These are phyloP conservation scores for Flaveria floridana DNA, from an alignment of 140 eudicot genomes.

Conservation along the genomic window DNA sequence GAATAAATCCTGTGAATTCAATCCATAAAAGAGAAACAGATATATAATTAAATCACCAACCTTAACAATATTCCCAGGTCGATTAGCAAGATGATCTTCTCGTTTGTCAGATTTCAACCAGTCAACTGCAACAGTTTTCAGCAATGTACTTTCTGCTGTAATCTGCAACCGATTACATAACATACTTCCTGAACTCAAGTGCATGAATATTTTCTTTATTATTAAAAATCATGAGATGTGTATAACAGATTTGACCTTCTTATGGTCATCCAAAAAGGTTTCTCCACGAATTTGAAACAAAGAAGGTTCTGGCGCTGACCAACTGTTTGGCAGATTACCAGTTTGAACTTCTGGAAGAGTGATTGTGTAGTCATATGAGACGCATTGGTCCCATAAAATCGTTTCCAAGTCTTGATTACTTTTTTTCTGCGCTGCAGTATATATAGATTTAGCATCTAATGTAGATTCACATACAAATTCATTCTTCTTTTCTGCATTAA, in stretches of 20 bases:
- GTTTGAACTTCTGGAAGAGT: conserved; percentile 62
- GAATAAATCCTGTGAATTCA: conserved; percentile 20
- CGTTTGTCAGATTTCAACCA: conserved; percentile 67
- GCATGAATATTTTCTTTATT: not conserved
- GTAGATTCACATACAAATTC: conserved; percentile 51
- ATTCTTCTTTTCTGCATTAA: conserved; percentile 44
- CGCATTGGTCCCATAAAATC: conserved; percentile 33
- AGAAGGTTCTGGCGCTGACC: conserved; percentile 56
- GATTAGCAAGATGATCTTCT: conserved; percentile 70
- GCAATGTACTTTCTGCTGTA: conserved; percentile 49
- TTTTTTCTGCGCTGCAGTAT: conserved; percentile 42
- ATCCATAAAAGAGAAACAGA: not conserved
- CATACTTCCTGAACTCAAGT: not conserved
- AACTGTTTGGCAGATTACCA: conserved; percentile 47
- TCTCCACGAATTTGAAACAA: conserved; percentile 53
- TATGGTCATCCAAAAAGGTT: conserved; percentile 49
- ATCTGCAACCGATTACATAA: conserved; percentile 35
- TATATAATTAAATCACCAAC: conserved; percentile 29
- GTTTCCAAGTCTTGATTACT: conserved; percentile 39
- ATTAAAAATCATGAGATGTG: not conserved
- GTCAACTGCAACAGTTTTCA: conserved; percentile 68
- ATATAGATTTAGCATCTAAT: conserved; percentile 30
- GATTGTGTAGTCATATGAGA: conserved; percentile 33
- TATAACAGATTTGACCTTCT: conserved; percentile 43
- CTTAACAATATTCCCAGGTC: conserved; percentile 77